These are phyloP conservation scores for Pseudonitzschia multistriata DNA, from an alignment of 108 stramenopile species.

Conservation along the genomic window DNA sequence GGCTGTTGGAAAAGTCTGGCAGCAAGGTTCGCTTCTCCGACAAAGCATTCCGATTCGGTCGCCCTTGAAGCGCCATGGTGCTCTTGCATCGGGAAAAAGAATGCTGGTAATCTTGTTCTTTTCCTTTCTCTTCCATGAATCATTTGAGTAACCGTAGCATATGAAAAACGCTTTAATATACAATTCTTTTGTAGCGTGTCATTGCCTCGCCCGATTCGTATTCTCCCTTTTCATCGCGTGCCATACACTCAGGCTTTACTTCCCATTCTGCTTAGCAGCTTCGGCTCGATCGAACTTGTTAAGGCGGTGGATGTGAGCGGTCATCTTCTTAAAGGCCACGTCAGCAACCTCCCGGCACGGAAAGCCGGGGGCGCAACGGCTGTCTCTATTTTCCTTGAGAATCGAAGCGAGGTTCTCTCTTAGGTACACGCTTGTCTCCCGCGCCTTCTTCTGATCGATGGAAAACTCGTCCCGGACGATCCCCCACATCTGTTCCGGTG, in stretches of 20 bases:
- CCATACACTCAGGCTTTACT: not conserved
- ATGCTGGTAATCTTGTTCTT: no score
- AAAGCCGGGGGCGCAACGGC: constrained; percentile 15
- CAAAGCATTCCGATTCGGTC: constrained; percentile 1
- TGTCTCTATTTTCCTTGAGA: not conserved
- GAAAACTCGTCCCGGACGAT: not conserved
- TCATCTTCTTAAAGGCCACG: constrained; percentile 7
- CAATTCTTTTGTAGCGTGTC: no score
- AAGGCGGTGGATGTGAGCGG: not conserved
- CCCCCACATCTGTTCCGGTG: not conserved
- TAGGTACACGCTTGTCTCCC: not conserved
- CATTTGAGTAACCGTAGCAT: no score
- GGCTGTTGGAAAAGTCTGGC: not conserved
- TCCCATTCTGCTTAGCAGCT: not conserved
- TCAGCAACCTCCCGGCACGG: constrained; percentile 15
- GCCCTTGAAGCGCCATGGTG: not conserved
- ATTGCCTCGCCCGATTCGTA: no score
- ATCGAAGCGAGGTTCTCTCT: not conserved
- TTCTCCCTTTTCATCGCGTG: no score
- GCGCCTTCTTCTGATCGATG: not conserved
- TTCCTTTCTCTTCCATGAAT: no score
- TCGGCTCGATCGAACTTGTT: not conserved
- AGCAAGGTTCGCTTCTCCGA: not conserved
- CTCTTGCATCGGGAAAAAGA: not conserved
- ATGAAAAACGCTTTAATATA: no score